Conservation (phyloP, 176 grass and related monocot genomes). For the Aegilops bicornis region DNA sequence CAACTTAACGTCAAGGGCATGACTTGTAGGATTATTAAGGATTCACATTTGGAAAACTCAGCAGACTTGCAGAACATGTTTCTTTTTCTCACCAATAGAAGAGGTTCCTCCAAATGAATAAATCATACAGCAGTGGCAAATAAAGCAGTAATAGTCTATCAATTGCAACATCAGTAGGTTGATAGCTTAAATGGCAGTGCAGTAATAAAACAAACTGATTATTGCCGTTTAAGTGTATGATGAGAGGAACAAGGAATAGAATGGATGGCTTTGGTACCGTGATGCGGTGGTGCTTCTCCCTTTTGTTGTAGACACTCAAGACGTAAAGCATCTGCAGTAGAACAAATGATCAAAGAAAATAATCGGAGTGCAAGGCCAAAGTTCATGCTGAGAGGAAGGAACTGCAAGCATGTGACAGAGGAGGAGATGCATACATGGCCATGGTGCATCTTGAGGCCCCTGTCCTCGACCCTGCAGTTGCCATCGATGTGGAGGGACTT, state of each 20-base stretch:
- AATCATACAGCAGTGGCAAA: background rate
- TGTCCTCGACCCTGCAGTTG: slow-evolving; percentile 95
- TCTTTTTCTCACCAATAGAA: background rate
- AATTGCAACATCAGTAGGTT: background rate
- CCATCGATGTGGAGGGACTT: slow-evolving; percentile 91
- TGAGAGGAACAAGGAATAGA: background rate
- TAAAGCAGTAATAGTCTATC: background rate
- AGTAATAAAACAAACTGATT: background rate
- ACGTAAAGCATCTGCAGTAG: slow-evolving; percentile 80
- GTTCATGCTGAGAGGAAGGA: background rate
- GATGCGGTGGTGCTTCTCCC: slow-evolving; percentile 88
- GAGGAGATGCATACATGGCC: slow-evolving; percentile 48
- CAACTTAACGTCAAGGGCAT: background rate
- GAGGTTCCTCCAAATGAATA: background rate
- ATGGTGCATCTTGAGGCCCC: slow-evolving; percentile 93
- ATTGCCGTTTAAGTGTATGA: background rate
- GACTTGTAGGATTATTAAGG: background rate
- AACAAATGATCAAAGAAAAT: slow-evolving; percentile 2
- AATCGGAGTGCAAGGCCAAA: background rate
- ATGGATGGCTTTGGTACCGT: slow-evolving; percentile 35
- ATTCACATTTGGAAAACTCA: background rate
- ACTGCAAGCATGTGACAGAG: background rate
- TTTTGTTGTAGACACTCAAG: slow-evolving; percentile 93
- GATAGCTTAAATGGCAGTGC: background rate
- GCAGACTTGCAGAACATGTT: background rate